Conservation (phyloP, 306 rosid genomes). For the Lablab purpureus region DNA sequence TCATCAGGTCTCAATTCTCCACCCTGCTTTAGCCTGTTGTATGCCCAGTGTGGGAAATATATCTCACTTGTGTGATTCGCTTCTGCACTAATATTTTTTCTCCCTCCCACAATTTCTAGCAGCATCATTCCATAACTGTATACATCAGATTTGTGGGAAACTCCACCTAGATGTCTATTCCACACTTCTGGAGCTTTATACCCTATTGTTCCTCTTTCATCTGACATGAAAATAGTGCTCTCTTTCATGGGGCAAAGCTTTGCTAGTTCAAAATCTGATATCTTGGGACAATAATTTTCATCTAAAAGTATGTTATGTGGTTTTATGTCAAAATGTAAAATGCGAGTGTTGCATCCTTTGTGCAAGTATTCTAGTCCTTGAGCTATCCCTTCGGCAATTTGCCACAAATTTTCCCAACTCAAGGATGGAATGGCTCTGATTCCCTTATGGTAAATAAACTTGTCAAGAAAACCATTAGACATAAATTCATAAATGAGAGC, state of each 20-base stretch:
- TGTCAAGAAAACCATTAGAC: conserved; percentile 48
- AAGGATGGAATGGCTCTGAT: background rate
- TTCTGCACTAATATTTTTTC: no score
- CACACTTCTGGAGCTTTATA: no score
- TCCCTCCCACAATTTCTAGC: no score
- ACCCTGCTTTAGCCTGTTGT: conserved; percentile 39
- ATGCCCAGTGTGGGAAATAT: conserved; percentile 52
- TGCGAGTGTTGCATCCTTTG: conserved; percentile 44
- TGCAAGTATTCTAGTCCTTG: conserved; percentile 49
- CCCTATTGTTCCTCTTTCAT: no score
- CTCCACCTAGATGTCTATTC: no score
- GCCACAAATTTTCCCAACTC: conserved; percentile 23
- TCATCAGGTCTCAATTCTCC: no score
- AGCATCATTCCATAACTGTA: no score
- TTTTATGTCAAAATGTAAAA: conserved; percentile 51
- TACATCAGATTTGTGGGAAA: no score
- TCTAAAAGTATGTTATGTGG: conserved; percentile 50
- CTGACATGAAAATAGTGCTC: no score
- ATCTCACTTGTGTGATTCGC: conserved; percentile 27
- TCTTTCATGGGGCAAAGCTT: no score
- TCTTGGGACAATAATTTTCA: conserved; percentile 39
- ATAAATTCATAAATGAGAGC: conserved; percentile 49
- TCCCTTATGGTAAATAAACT: background rate
- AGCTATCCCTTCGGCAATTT: conserved; percentile 44
- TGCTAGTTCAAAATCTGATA: no score